A percentile compares a stretch with the other conserved stretches of the same genome.
These are phyloP conservation scores for Coniochaeta sp. DNA, from an alignment of 2,329 filamentous ascomycete species.

Conservation along the genomic window DNA sequence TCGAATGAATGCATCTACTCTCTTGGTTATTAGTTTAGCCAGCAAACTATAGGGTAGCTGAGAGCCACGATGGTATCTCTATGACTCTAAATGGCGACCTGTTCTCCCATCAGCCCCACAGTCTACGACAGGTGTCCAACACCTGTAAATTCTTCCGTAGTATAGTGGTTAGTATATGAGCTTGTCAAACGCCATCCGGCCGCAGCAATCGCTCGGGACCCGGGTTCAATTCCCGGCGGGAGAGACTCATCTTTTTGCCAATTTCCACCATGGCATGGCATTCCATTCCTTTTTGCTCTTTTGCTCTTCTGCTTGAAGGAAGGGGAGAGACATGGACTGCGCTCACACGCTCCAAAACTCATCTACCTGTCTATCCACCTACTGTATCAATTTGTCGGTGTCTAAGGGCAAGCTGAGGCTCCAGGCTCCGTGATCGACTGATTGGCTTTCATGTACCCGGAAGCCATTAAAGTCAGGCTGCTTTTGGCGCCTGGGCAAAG, in stretches of 20 bases:
- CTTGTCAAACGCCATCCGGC: slow-evolving; percentile 1
- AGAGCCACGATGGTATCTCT: too few species aligned
- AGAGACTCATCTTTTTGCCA: too few species aligned
- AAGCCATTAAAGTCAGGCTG: not conserved
- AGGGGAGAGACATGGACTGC: too few species aligned
- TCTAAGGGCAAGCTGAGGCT: not conserved
- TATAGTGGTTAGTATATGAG: slow-evolving; percentile 3
- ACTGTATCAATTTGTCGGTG: not conserved
- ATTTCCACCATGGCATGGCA: too few species aligned
- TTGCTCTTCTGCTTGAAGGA: too few species aligned
- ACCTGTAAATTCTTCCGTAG: slow-evolving; percentile 1
- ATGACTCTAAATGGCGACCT: too few species aligned
- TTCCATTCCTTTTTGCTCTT: not conserved
- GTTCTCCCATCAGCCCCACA: not conserved
- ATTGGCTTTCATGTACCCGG: not conserved
- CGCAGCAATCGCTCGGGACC: not conserved
- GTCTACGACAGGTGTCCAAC: slow-evolving; percentile 1
- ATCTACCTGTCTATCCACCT: too few species aligned
- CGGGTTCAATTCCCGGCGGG: slow-evolving; percentile 2
- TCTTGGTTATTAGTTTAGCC: too few species aligned
- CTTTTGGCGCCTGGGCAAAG: not conserved
- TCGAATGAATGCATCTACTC: too few species aligned
- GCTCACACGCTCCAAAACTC: too few species aligned
- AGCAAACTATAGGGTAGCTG: too few species aligned
- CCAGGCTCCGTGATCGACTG: not conserved